A percentile compares a stretch with the other conserved stretches of the same genome.
Conservation (phyloP, 495 filamentous ascomycete genomes). For the Penicillium salamii region DNA sequence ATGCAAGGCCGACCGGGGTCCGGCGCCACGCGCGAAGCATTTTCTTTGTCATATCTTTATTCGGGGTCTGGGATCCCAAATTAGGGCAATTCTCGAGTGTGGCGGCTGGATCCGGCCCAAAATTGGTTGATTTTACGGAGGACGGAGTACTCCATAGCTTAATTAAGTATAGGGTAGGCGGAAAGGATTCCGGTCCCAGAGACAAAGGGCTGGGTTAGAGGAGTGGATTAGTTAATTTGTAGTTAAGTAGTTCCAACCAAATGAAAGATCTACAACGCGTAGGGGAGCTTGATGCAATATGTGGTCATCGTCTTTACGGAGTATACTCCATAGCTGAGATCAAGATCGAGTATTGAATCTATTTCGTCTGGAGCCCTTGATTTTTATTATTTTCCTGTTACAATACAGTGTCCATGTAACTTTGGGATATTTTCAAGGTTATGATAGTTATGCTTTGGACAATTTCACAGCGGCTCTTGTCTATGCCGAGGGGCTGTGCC, state of each 20-base stretch:
- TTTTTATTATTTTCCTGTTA: too few relatives aligned
- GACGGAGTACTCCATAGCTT: too few relatives aligned
- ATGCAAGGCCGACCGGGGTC: slow-evolving; percentile 2
- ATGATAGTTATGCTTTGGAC: not conserved
- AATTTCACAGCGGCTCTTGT: slow-evolving; percentile 9
- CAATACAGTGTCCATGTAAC: too few relatives aligned
- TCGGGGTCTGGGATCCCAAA: not conserved
- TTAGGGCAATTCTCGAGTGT: not conserved
- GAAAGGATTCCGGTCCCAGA: slow-evolving; percentile 11
- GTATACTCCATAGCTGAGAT: not conserved
- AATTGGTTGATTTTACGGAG: too few relatives aligned
- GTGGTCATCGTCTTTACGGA: slow-evolving; percentile 3
- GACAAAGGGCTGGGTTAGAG: slow-evolving; percentile 7
- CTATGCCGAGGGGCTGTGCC: slow-evolving; percentile 6
- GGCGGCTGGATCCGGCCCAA: slow-evolving; percentile 1
- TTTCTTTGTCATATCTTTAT: slow-evolving; percentile 15
- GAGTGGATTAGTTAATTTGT: slow-evolving; percentile 7
- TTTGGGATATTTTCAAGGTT: too few relatives aligned
- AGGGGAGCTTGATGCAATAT: slow-evolving; percentile 1
- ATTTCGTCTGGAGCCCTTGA: too few relatives aligned
- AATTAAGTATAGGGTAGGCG: not conserved
- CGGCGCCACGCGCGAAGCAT: slow-evolving; percentile 8
- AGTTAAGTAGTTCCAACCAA: not conserved
- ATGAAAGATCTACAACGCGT: slow-evolving; percentile 4
- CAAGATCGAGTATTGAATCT: too few relatives aligned